Conservation (phyloP, 495 filamentous ascomycete species). For the Chaetomidium leptoderma region DNA sequence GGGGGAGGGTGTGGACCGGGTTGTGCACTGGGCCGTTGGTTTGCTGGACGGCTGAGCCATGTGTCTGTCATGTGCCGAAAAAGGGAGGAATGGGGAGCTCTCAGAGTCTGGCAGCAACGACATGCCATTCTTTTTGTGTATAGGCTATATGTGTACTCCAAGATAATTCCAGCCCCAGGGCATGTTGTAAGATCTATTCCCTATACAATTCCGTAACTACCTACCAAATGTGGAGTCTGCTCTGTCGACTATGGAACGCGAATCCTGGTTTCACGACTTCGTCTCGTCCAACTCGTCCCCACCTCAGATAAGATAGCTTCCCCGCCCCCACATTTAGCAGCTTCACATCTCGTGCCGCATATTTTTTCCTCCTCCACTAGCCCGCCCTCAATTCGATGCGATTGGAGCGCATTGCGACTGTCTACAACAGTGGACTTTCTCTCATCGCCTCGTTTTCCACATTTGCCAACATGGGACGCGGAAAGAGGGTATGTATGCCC, state of each 20-base stretch:
- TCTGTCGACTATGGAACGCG: too few species aligned
- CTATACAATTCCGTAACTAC: too few species aligned
- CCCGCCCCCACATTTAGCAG: slow-evolving; percentile 23
- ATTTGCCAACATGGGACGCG: slow-evolving; percentile 21
- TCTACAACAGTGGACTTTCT: slow-evolving; percentile 1
- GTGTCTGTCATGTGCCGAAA: too few species aligned
- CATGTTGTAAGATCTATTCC: too few species aligned
- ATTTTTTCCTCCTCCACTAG: slow-evolving; percentile 19
- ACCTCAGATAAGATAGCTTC: slow-evolving; percentile 18
- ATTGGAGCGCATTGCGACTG: slow-evolving; percentile 26
- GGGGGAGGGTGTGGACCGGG: slow-evolving; percentile 73
- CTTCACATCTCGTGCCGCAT: not conserved
- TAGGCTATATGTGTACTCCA: too few species aligned
- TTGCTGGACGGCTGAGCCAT: slow-evolving; percentile 57
- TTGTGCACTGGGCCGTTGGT: slow-evolving; percentile 71
- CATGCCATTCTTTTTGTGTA: too few species aligned
- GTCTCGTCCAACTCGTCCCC: too few species aligned
- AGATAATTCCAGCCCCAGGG: too few species aligned
- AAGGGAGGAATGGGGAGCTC: too few species aligned
- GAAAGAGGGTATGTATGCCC: slow-evolving; percentile 22
- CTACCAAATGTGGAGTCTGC: too few species aligned
- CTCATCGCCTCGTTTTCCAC: slow-evolving; percentile 16
- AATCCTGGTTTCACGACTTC: too few species aligned
- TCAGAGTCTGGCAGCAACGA: too few species aligned
- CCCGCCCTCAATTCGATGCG: slow-evolving; percentile 12